Conservation (phyloP, 495 filamentous ascomycete species). For the Letharia lupina region DNA sequence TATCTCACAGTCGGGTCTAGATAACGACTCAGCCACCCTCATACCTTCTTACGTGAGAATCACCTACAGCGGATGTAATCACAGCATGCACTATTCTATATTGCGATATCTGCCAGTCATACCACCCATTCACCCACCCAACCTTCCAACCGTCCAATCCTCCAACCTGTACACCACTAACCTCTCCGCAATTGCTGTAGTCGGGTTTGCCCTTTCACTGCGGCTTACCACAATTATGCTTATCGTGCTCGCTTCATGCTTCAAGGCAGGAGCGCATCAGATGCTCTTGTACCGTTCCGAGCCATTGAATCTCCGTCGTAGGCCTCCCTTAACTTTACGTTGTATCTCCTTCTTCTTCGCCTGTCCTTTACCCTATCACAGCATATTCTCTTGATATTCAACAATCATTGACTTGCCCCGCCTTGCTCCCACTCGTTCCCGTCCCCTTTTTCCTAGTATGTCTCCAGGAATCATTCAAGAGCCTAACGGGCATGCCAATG, state of each 20-base stretch:
- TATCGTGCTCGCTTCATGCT: background rate
- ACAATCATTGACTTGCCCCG: background rate
- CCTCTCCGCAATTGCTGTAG: background rate
- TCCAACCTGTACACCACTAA: background rate
- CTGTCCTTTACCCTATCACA: background rate
- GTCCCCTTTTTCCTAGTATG: background rate
- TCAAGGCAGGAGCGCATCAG: background rate
- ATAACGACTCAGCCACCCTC: background rate
- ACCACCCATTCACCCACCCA: background rate
- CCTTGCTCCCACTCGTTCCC: background rate
- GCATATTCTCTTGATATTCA: background rate
- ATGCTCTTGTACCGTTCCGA: background rate
- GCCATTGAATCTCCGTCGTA: background rate
- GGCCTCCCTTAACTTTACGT: background rate
- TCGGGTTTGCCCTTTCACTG: background rate
- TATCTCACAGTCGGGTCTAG: background rate
- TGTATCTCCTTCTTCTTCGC: background rate
- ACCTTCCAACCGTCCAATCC: background rate
- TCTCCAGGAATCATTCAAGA: background rate
- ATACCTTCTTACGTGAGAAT: background rate
- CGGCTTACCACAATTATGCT: background rate
- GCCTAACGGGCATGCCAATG: background rate
- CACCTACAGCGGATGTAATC: background rate
- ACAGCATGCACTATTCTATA: background rate
- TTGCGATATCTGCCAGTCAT: background rate